Evolutionary conservation across 352 stramenopile genomes (phyloP).

Genomic region (Globisporangium camurandrum): DNA sequence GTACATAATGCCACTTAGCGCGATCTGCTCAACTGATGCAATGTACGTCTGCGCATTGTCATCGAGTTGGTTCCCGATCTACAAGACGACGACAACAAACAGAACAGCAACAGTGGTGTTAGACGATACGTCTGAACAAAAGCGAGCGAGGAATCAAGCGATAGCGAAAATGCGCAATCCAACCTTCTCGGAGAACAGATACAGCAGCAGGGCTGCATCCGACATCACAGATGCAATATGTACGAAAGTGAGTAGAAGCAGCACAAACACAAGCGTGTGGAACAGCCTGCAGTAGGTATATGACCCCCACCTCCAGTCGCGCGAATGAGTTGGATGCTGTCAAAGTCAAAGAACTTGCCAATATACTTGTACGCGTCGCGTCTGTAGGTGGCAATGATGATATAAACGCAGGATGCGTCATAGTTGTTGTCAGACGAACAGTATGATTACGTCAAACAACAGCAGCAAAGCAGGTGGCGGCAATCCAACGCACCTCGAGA

Average conservation of each 20-base stretch:
- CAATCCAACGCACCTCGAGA: slow-evolving; percentile 13
- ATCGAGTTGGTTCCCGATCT: slow-evolving; percentile 84
- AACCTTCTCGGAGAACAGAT: slow-evolving; percentile 67
- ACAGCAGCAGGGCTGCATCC: slow-evolving; percentile 47
- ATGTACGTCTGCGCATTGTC: slow-evolving; percentile 42
- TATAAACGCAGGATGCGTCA: neutral
- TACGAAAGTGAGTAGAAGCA: slow-evolving; percentile 1
- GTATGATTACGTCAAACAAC: too few species aligned
- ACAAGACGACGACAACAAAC: too few species aligned
- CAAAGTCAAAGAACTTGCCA: slow-evolving; percentile 74
- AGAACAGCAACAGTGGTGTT: neutral
- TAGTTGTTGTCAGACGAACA: neutral
- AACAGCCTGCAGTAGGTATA: too few species aligned
- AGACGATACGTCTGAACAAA: neutral
- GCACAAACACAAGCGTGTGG: too few species aligned
- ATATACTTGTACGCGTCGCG: slow-evolving; percentile 59
- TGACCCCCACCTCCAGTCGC: slow-evolving; percentile 70
- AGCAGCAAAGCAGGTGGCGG: too few species aligned
- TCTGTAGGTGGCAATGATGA: slow-evolving; percentile 16
- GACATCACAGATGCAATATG: neutral
- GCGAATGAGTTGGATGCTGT: slow-evolving; percentile 66
- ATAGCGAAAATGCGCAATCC: neutral
- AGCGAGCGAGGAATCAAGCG: neutral
- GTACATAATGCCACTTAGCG: slow-evolving; percentile 74
- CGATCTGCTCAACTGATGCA: slow-evolving; percentile 49